Percentiles rank a stretch among this genome's conserved stretches.
Conservation (phyloP, 1,139 yeast genomes). For the Debaryomyces psychrophilus region DNA sequence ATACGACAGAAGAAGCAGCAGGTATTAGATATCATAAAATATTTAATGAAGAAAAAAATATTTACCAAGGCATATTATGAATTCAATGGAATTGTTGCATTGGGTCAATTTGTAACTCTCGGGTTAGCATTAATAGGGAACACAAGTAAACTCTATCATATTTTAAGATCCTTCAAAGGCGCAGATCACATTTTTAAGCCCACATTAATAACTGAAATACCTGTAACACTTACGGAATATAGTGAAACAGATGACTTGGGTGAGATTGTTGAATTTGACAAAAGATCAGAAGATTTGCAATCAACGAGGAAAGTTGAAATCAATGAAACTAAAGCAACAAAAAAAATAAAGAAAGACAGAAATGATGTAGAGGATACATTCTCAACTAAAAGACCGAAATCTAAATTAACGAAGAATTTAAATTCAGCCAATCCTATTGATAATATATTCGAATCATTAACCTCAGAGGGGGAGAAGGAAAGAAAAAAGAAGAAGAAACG, state of each 20-base stretch:
- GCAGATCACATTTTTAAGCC: constrained; percentile 5
- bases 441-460: constrained; percentile 19
- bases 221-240: background rate
- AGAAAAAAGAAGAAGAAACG: constrained; percentile 49
- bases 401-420: constrained; percentile 9
- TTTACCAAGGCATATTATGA: constrained; percentile 58
- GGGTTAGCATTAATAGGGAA: constrained; percentile 72
- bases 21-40: constrained; percentile 29
- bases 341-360: constrained; percentile 13
- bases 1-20: constrained; percentile 19
- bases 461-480: constrained; percentile 24
- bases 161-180: constrained; percentile 27
- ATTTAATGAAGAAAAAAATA: constrained; percentile 39
- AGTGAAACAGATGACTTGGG: constrained; percentile 27
- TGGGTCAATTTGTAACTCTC: constrained; percentile 76
- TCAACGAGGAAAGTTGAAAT: background rate
- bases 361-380: constrained; percentile 12
- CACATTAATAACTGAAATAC: constrained; percentile 1
- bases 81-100: constrained; percentile 67
- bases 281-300: constrained; percentile 10
- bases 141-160: constrained; percentile 48
- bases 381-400: background rate
- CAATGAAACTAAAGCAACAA: constrained; percentile 8
- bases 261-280: constrained; percentile 23
- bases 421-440: constrained; percentile 19